These are phyloP conservation scores for Capsicum baccatum DNA, from an alignment of 257 asterid genomes.

Conservation along the genomic window DNA sequence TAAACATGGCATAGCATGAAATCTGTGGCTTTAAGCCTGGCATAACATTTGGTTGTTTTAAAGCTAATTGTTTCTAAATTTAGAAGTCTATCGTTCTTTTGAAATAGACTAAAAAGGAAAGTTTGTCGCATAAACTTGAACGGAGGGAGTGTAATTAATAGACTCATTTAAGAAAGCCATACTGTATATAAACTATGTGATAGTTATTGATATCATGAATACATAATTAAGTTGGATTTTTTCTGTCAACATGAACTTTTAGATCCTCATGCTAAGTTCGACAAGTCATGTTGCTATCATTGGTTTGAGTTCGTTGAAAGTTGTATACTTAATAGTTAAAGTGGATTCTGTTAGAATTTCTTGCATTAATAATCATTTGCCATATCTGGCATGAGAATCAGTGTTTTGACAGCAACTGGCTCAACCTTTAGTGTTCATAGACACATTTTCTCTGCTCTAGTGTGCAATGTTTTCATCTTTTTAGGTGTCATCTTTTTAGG, in stretches of 20 bases:
- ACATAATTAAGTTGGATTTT: neutral
- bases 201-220: neutral
- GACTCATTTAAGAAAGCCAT: neutral
- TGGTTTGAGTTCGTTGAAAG: neutral
- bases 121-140: neutral
- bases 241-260: neutral
- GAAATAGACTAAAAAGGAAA: neutral
- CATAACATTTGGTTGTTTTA: neutral
- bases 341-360: neutral
- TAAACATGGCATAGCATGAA: neutral
- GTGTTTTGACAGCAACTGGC: neutral
- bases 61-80: neutral
- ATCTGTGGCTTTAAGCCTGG: neutral
- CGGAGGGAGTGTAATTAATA: neutral
- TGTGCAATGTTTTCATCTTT: conserved; percentile 5
- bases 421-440: neutral
- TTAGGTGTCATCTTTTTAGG: neutral
- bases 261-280: neutral
- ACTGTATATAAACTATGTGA: neutral
- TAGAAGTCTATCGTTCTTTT: neutral
- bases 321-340: neutral
- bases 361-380: neutral
- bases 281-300: neutral
- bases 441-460: neutral
- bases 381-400: conserved; percentile 14